These are phyloP conservation scores for Auricularia sp. DNA, from an alignment of 768 basidiomycete genomes.

Conservation along the genomic window DNA sequence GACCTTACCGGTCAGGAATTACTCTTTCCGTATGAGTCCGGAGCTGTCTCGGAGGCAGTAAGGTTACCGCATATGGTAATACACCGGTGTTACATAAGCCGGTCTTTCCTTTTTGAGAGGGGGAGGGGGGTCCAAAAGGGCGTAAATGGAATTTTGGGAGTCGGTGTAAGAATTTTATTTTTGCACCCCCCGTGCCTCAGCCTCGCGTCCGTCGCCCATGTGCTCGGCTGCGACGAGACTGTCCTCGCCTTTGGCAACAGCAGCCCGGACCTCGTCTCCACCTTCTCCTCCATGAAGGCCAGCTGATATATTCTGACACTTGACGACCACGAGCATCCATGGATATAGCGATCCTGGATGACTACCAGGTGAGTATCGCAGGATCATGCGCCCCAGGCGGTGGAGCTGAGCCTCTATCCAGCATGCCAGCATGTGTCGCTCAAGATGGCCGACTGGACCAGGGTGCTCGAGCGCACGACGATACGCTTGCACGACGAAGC, in stretches of 20 bases:
- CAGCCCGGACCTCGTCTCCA: constrained; percentile 92
- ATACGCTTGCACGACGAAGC: constrained; percentile 44
- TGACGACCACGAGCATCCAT: too few species aligned
- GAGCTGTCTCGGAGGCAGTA: too few species aligned
- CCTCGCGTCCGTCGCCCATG: constrained; percentile 75
- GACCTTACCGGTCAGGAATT: too few species aligned
- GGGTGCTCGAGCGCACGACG: constrained; percentile 26
- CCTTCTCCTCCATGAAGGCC: constrained; percentile 84
- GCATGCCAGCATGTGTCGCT: constrained; percentile 44
- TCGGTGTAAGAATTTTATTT: too few species aligned
- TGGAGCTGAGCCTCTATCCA: constrained; percentile 26
- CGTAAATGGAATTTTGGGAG: too few species aligned
- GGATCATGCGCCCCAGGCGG: constrained; percentile 17
- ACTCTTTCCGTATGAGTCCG: too few species aligned
- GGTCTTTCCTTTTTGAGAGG: too few species aligned
- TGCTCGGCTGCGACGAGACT: constrained; percentile 82
- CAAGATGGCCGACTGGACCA: constrained; percentile 44
- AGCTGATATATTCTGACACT: too few species aligned
- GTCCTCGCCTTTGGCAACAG: constrained; percentile 96
- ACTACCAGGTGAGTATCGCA: constrained; percentile 29
- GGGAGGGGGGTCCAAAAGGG: too few species aligned
- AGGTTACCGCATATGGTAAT: too few species aligned
- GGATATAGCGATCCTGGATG: constrained; percentile 47
- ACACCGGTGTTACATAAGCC: too few species aligned
- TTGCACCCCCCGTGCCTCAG: too few species aligned